phyloP scores from a whole-genome alignment of 1,139 yeast genomes.

The Protomyces lactucae-debilis region DNA sequence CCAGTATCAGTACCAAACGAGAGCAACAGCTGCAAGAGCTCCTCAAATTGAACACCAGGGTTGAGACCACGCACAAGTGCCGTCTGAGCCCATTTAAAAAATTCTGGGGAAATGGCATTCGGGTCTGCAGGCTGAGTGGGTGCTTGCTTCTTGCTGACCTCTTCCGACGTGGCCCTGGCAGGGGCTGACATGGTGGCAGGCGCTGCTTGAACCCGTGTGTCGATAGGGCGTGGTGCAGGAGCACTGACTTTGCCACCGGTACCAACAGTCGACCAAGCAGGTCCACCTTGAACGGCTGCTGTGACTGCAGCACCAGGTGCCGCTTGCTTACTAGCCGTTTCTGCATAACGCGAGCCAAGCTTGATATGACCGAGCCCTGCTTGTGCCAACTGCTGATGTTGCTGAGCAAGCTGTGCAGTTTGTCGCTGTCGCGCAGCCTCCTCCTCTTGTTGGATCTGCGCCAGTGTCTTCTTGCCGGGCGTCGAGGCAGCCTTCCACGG shows the following conservation, averaged over 20 bases:
- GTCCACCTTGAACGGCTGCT: not conserved
- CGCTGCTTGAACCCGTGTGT: slow-evolving; percentile 31
- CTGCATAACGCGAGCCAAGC: slow-evolving; percentile 31
- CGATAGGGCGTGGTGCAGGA: slow-evolving; percentile 39
- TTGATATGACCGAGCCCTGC: slow-evolving; percentile 35
- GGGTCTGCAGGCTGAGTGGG: slow-evolving; percentile 31
- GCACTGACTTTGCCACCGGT: slow-evolving; percentile 29
- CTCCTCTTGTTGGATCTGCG: slow-evolving; percentile 51
- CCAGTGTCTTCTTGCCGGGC: slow-evolving; percentile 44
- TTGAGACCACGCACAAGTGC: slow-evolving; percentile 63
- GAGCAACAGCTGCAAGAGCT: slow-evolving; percentile 71
- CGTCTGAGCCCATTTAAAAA: slow-evolving; percentile 76
- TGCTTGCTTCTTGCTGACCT: slow-evolving; percentile 2
- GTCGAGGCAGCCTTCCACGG: slow-evolving; percentile 32
- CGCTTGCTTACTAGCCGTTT: slow-evolving; percentile 27
- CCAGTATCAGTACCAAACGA: slow-evolving; percentile 60
- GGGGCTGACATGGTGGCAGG: slow-evolving; percentile 37
- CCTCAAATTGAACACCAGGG: slow-evolving; percentile 61
- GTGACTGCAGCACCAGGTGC: slow-evolving; percentile 12
- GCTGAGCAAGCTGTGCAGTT: slow-evolving; percentile 30
- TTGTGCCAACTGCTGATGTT: slow-evolving; percentile 35
- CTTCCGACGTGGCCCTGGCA: slow-evolving; percentile 22
- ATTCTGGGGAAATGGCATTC: slow-evolving; percentile 46
- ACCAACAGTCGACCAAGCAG: slow-evolving; percentile 26
- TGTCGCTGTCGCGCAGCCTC: slow-evolving; percentile 34